Conservation (phyloP, 1,284 basidiomycete genomes). For the Schizophyllum amplum region DNA sequence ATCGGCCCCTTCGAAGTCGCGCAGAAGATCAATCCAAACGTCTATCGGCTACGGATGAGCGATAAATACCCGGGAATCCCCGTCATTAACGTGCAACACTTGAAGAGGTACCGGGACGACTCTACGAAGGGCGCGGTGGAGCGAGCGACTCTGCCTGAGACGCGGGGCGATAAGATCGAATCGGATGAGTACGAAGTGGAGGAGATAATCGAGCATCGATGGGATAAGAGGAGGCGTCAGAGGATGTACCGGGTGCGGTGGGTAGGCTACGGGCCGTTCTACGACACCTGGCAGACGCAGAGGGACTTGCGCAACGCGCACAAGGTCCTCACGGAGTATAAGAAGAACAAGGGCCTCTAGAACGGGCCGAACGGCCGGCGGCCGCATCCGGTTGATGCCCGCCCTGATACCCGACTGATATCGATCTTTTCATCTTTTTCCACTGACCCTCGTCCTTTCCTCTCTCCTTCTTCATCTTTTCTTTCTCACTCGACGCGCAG, state of each 20-base stretch:
- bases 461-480: too few species aligned
- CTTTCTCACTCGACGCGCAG: too few species aligned
- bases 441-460: too few species aligned
- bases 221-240: neutral
- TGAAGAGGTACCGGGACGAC: constrained; percentile 14
- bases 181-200: neutral
- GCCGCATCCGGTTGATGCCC: too few species aligned
- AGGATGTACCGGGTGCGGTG: constrained; percentile 13
- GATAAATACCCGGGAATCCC: constrained; percentile 19
- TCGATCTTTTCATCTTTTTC: too few species aligned
- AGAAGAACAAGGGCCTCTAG: neutral
- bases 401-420: too few species aligned
- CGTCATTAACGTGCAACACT: constrained; percentile 22
- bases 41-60: constrained; percentile 20
- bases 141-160: neutral
- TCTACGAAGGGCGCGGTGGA: too few species aligned
- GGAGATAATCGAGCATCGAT: neutral
- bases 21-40: constrained; percentile 18
- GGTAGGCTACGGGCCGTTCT: constrained; percentile 16
- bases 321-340: neutral
- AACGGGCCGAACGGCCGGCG: too few species aligned
- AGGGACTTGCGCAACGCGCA: neutral
- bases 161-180: neutral
- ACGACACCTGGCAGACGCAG: constrained; percentile 6
- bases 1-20: constrained; percentile 26